Evolutionary conservation across 805 yeast genomes (phyloP).

Genomic region (Saccharomycopsis capsularis): DNA sequence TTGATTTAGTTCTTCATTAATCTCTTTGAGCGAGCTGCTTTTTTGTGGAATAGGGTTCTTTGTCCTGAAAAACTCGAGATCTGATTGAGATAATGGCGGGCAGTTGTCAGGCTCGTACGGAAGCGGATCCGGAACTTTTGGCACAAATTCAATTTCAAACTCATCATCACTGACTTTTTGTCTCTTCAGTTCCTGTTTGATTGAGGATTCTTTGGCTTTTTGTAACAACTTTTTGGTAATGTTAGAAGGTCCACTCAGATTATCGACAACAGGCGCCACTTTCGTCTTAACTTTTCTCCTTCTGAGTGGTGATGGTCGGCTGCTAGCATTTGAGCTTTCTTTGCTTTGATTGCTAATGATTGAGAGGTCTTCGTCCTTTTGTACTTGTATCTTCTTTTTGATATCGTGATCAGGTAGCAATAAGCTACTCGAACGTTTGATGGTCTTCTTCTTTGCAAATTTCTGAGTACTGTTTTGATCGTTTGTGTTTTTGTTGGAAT

Average conservation of each 20-base stretch:
- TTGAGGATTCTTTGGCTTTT: background rate
- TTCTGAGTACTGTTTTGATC: background rate
- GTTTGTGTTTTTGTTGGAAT: background rate
- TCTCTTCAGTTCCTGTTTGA: background rate
- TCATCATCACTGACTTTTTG: conserved; percentile 31
- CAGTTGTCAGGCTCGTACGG: conserved; percentile 40
- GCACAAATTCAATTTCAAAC: conserved; percentile 38
- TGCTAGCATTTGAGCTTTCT: background rate
- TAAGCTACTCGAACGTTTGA: conserved; percentile 13
- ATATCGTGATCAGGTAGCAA: conserved; percentile 11
- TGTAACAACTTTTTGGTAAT: background rate
- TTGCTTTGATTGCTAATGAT: background rate
- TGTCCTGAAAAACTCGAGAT: conserved; percentile 26
- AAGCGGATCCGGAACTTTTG: conserved; percentile 33
- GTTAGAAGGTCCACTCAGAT: too few relatives aligned
- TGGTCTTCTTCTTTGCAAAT: conserved; percentile 5
- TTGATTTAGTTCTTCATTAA: conserved; percentile 1
- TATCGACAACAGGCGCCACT: background rate
- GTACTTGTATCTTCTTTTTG: conserved; percentile 18
- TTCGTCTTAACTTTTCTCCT: conserved; percentile 7
- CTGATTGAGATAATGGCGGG: conserved; percentile 34
- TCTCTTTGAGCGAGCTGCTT: conserved; percentile 1
- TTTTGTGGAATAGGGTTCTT: conserved; percentile 16
- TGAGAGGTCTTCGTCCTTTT: conserved; percentile 16
- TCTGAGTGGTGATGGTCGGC: background rate